These are phyloP conservation scores for Trypanosoma cruzi DNA, from an alignment of 208 protist genomes.

Conservation along the genomic window DNA sequence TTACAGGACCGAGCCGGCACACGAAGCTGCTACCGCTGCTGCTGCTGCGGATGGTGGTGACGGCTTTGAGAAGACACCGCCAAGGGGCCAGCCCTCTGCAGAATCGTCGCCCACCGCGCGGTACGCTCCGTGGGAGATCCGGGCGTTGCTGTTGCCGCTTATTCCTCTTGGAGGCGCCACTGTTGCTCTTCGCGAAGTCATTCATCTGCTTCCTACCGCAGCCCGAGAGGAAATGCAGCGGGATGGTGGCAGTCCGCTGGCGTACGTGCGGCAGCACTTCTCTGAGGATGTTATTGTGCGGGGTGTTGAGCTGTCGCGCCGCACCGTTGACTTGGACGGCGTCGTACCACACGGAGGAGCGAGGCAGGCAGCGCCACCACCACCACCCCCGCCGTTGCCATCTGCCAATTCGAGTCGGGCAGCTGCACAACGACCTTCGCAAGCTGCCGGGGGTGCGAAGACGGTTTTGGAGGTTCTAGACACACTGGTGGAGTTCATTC, in stretches of 20 bases:
- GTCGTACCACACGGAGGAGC: neutral
- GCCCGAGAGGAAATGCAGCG: slow-evolving; percentile 39
- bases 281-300: slow-evolving; percentile 29
- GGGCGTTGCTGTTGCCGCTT: slow-evolving; percentile 46
- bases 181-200: slow-evolving; percentile 17
- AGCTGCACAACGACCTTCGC: neutral
- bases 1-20: neutral
- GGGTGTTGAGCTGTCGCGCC: slow-evolving; percentile 22
- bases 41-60: neutral
- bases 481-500: slow-evolving; percentile 71
- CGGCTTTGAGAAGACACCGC: neutral
- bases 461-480: slow-evolving; percentile 59
- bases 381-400: slow-evolving; percentile 38
- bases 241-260: slow-evolving; percentile 20
- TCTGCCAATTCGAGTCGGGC: slow-evolving; percentile 6
- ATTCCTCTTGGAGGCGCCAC: slow-evolving; percentile 31
- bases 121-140: slow-evolving; percentile 68
- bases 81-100: neutral
- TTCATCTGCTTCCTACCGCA: slow-evolving; percentile 24
- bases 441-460: slow-evolving; percentile 20
- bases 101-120: neutral
- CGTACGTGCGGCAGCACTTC: slow-evolving; percentile 32
- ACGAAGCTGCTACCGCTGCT: neutral
- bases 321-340: neutral
- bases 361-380: neutral